Evolutionary conservation across 768 basidiomycete species (phyloP).

Genomic region (Mycena olivaceomarginata): DNA sequence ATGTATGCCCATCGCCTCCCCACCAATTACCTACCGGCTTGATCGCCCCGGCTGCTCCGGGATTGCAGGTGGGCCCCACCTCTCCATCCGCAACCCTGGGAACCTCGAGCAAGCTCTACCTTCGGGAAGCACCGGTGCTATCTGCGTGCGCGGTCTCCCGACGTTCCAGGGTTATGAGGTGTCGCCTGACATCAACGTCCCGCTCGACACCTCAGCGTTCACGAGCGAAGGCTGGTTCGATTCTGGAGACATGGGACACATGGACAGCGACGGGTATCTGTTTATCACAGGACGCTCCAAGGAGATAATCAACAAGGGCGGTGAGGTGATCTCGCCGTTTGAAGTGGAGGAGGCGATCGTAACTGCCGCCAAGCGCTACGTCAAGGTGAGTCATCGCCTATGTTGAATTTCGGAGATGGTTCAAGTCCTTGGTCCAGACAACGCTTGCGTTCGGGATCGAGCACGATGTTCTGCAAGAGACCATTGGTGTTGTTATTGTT

Average conservation of each 20-base stretch:
- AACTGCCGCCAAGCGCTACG: conserved; percentile 61
- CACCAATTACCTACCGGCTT: conserved; percentile 62
- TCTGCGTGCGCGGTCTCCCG: conserved; percentile 73
- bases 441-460: conserved; percentile 66
- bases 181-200: conserved; percentile 57
- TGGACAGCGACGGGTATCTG: conserved; percentile 69
- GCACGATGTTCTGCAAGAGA: conserved; percentile 68
- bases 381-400: conserved; percentile 53
- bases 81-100: conserved; percentile 63
- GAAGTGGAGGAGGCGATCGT: conserved; percentile 76
- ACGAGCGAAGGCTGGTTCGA: conserved; percentile 73
- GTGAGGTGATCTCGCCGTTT: conserved; percentile 77
- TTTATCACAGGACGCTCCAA: conserved; percentile 77
- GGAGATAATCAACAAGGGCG: conserved; percentile 77
- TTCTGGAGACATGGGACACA: conserved; percentile 67
- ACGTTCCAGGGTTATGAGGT: conserved; percentile 72
- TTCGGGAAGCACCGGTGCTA: conserved; percentile 66
- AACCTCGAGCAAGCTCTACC: conserved; percentile 60
- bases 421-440: conserved; percentile 45
- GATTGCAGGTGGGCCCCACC: conserved; percentile 66
- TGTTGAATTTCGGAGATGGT: neutral
- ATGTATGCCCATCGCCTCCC: conserved; percentile 72
- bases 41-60: conserved; percentile 70
- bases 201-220: conserved; percentile 68
- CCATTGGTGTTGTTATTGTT: conserved; percentile 66